Percentiles rank a stretch among this genome's conserved stretches.
These are phyloP conservation scores for Clitopilus hobsonii DNA, from an alignment of 768 basidiomycete genomes.

Conservation along the genomic window DNA sequence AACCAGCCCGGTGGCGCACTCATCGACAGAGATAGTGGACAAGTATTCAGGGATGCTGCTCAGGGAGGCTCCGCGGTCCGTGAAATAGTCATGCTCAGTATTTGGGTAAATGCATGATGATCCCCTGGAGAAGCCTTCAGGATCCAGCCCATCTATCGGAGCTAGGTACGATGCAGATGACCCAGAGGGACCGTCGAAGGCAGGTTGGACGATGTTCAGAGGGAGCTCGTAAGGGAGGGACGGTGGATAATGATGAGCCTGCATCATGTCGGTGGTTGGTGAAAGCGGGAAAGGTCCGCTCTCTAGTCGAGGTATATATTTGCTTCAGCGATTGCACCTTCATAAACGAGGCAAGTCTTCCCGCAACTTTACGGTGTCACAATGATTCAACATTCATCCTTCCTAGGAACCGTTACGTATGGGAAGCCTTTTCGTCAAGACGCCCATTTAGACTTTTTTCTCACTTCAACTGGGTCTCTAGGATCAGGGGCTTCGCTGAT, in stretches of 20 bases:
- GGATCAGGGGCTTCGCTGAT: background rate
- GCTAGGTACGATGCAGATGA: constrained; percentile 20
- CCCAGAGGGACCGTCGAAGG: constrained; percentile 13
- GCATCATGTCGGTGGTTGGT: constrained; percentile 27
- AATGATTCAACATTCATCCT: background rate
- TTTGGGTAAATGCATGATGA: constrained; percentile 41
- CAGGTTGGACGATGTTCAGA: constrained; percentile 18
- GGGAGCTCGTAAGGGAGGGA: constrained; percentile 20
- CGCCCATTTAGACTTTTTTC: constrained; percentile 1
- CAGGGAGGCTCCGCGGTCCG: constrained; percentile 33
- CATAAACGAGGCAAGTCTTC: constrained; percentile 39
- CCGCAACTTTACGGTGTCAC: constrained; percentile 24
- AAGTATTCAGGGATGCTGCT: constrained; percentile 22
- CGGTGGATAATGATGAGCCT: constrained; percentile 28
- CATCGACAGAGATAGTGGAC: constrained; percentile 25
- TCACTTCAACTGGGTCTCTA: background rate
- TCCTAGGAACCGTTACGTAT: constrained; percentile 1
- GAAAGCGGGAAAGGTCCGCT: constrained; percentile 30
- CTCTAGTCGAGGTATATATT: constrained; percentile 41
- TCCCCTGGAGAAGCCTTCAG: constrained; percentile 45
- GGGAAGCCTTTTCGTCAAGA: background rate
- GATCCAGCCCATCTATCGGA: constrained; percentile 28
- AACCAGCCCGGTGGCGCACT: constrained; percentile 41
- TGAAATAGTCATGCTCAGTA: constrained; percentile 37
- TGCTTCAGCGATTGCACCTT: constrained; percentile 35